Evolutionary conservation across 1,139 yeast species (phyloP), one percentile per base, ranked within the genome.

Genomic region (Suhomyces taliae): DNA sequence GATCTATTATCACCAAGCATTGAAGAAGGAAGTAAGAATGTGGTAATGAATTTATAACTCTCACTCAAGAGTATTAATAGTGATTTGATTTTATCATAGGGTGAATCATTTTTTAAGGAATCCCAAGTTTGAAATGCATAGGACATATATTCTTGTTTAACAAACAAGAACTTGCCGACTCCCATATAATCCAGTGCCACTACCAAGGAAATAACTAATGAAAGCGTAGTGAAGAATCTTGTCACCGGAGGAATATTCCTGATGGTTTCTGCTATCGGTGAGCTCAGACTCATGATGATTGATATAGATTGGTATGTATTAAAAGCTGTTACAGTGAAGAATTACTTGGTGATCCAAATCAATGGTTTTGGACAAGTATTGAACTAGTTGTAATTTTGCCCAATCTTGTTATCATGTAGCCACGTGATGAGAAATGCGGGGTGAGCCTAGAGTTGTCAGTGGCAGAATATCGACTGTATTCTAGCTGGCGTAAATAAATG

Each of bases 181-280:
- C 3, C 10, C 11, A 27, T 7, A 7, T 39, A 19, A 4, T 19
- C 34, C 12, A 50, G 27, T 9, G 45, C 10, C 19, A 34, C 8
- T 2, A 48, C 50, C 27, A 53, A 39, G 39, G 74, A 68, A 8
- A 66, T 64, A 2, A 65, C 52, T 12, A 74, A 67, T 1, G 77
- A 61, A 9, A 66, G 54, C 5, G 72, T 64, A 33, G 77, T 73
- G 60, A 75, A 74, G 54, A 74, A 74, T 49, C 80, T 57, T 1
- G 80, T 75, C 44, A 74, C 78, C 1, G 79, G 80, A 1, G 80
- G 80, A 27, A 75, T 74, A 42, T 64, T 56, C 41, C 66, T 59
- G 27, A 72, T 62, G 38, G 56, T 59, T 19, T 69, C 70, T 2
- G 70, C 65, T 32, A 70, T 50, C 9, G 62, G 9, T 11, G 32